Evolutionary conservation across 176 grass and related monocot genomes (phyloP).

Genomic region (Tillandsia fasciculata): DNA sequence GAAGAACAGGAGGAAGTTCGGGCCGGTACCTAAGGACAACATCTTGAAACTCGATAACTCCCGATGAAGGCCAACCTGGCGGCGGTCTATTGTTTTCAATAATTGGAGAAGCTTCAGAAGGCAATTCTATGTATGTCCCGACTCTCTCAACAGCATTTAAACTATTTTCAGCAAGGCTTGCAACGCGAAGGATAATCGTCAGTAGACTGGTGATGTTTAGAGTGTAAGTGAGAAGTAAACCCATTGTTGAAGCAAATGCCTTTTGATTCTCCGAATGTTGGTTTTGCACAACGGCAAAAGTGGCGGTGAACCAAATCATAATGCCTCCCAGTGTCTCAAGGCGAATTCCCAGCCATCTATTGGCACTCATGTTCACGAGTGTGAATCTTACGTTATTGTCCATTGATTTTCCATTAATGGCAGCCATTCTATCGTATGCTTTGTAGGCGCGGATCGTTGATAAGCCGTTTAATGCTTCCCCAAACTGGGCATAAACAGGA

Average conservation of each 20-base stretch:
- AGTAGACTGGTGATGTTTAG: constrained; percentile 95
- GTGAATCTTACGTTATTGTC: constrained; percentile 97
- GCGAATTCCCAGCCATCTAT: constrained; percentile 94
- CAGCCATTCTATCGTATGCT: constrained; percentile 97
- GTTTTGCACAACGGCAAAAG: constrained; percentile 98
- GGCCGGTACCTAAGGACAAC: constrained; percentile 84
- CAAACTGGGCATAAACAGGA: constrained; percentile 94
- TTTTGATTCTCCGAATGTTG: constrained; percentile 82
- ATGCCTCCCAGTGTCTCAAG: constrained; percentile 93
- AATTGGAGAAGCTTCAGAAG: constrained; percentile 87
- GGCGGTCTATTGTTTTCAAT: constrained; percentile 77
- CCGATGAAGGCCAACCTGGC: constrained; percentile 85
- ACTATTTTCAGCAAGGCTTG: constrained; percentile 99
- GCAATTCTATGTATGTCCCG: constrained; percentile 82
- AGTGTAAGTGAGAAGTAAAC: constrained; percentile 85
- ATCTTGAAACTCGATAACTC: constrained; percentile 79
- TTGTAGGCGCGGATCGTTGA: constrained; percentile 95
- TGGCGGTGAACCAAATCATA: constrained; percentile 98
- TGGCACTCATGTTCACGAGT: constrained; percentile 82
- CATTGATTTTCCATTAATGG: constrained; percentile 87
- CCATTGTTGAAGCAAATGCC: constrained; percentile 96
- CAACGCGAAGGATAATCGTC: constrained; percentile 70
- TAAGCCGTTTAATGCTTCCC: constrained; percentile 92
- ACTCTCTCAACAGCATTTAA: constrained; percentile 96
- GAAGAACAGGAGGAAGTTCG: constrained; percentile 95